A percentile compares a stretch with the other conserved stretches of the same genome.
These are phyloP conservation scores for Fusarium hostae DNA, from an alignment of 2,329 filamentous ascomycete genomes.

Conservation along the genomic window DNA sequence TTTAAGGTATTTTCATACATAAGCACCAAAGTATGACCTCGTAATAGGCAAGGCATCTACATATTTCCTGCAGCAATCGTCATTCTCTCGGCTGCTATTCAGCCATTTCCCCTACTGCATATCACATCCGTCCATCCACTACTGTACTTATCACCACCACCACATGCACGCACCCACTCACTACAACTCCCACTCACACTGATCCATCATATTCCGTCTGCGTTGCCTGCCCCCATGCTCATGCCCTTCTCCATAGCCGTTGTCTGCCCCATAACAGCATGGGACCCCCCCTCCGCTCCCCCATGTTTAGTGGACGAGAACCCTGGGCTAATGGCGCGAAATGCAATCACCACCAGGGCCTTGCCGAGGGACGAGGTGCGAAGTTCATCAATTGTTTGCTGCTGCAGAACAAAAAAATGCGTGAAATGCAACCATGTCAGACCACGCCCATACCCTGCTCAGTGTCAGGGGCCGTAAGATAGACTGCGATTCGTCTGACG, in stretches of 20 bases:
- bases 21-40: conserved; percentile 13
- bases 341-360: conserved; percentile 25
- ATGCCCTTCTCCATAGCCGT: conserved; percentile 17
- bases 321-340: conserved; percentile 27
- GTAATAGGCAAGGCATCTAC: conserved; percentile 9
- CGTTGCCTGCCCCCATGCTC: conserved; percentile 32
- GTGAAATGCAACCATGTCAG: conserved; percentile 45
- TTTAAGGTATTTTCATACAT: conserved; percentile 1
- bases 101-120: conserved; percentile 11
- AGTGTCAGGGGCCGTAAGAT: conserved; percentile 40
- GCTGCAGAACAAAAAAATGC: conserved; percentile 7
- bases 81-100: conserved; percentile 17
- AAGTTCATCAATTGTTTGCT: background rate
- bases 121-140: conserved; percentile 1
- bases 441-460: conserved; percentile 25
- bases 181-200: conserved; percentile 7
- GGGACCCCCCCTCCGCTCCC: conserved; percentile 7
- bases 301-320: conserved; percentile 20
- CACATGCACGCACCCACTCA: conserved; percentile 3
- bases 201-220: conserved; percentile 25
- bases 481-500: conserved; percentile 40
- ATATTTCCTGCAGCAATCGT: conserved; percentile 7
- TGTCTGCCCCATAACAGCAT: conserved; percentile 32
- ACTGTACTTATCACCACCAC: conserved; percentile 21
- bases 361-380: conserved; percentile 16